These are phyloP conservation scores for Eimeria praecox DNA, from an alignment of 169 alveolate species.

Conservation along the genomic window DNA sequence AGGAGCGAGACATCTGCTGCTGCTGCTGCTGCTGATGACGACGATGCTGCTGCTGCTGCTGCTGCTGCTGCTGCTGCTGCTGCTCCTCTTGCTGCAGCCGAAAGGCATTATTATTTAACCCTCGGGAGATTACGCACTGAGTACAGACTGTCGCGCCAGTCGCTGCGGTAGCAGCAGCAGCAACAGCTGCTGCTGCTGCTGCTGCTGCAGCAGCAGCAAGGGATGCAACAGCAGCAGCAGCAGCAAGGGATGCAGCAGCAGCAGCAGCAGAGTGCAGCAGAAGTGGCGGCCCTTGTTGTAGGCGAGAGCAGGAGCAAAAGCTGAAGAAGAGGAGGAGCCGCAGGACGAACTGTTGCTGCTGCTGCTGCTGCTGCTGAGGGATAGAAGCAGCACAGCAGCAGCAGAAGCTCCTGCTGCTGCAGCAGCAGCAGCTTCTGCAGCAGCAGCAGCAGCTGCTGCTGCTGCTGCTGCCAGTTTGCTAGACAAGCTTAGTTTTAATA, in stretches of 20 bases:
- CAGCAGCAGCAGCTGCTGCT: too few relatives aligned
- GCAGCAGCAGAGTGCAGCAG: too few relatives aligned
- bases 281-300: too few relatives aligned
- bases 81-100: conserved; percentile 59
- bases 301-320: too few relatives aligned
- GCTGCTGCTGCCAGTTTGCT: too few relatives aligned
- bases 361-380: background rate
- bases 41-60: conserved; percentile 34
- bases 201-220: background rate
- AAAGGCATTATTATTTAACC: conserved; percentile 19
- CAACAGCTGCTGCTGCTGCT: background rate
- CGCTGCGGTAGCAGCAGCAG: conserved; percentile 49
- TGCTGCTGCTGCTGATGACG: background rate
- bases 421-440: too few relatives aligned
- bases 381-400: too few relatives aligned
- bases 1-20: conserved; percentile 17
- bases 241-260: background rate
- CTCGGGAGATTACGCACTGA: conserved; percentile 6
- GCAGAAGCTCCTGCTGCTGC: too few relatives aligned
- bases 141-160: conserved; percentile 55
- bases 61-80: conserved; percentile 52
- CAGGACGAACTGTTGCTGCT: too few relatives aligned
- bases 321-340: too few relatives aligned
- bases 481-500: too few relatives aligned
- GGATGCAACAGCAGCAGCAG: background rate